Base-by-base conservation (phyloP, 1,284 basidiomycete genomes). In the Abortiporus biennis region DNA sequence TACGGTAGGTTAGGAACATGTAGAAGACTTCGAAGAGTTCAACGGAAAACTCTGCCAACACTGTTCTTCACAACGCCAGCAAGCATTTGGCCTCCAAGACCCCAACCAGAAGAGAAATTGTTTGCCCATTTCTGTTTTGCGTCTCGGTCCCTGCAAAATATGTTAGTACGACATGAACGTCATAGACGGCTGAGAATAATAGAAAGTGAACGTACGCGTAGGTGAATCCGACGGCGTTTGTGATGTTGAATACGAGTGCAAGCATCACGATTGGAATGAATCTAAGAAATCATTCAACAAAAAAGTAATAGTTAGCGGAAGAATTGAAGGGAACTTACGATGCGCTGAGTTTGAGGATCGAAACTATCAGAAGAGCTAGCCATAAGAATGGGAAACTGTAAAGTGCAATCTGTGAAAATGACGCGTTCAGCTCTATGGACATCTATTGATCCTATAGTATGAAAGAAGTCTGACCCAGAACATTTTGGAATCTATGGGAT, bases 401-500 rank as follows among this genome's bases (percentile, higher is more conserved):
- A 13, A 94, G 71, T 12, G 92, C 92, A 47, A 85, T 85, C 90
- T 91, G 53, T 38, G 16, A 32, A 5, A 30, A 21, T 9, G 19
- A 16, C 24, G 16, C 9, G 24, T 39, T 6, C 13, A 11, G 6
- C n/a, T 33, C 17, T 21, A 38, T 45, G 47, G 16, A 32, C 17
- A 33, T 11, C 25, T 46, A 46, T 45, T 47, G 39, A 22, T 12
- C 33, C 11, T 29, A 9, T 9, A 9, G 9, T 29, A 29, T 8
- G 8, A 13, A 27, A 36, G 27, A 44, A 37, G 36, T 51, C 69
- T 39, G 58, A 89, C 86, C 91, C 91, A 93, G 58, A 93, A 94
- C 88, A 94, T 91, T 64, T 90, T 92, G 12, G 91, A 81, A 64
- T 97, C 93, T 30, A 95, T 75, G 0, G 89, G 77, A 62, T 97